A percentile compares a stretch with the other conserved stretches of the same genome.
Conservation (phyloP, 257 asterid genomes). For the Haberlea rhodopensis region DNA sequence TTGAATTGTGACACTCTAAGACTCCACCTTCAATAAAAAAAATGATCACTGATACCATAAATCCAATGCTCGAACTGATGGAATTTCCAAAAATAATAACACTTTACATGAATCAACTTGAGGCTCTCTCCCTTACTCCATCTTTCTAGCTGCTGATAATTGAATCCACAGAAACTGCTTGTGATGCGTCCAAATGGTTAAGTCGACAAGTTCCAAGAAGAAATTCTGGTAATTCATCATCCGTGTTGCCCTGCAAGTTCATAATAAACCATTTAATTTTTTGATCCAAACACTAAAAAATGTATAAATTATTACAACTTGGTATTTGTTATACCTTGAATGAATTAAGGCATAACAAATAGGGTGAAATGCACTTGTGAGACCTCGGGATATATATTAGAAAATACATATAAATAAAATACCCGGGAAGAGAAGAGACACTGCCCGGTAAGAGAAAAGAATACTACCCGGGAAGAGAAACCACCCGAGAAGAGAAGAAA, state of each 20-base stretch:
- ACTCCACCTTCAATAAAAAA: too few relatives aligned
- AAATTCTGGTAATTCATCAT: conserved; percentile 79
- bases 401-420: too few relatives aligned
- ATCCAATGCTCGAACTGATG: conserved; percentile 10
- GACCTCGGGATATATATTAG: too few relatives aligned
- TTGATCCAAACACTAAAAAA: not conserved
- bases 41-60: not conserved
- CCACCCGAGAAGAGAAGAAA: too few relatives aligned
- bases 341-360: too few relatives aligned
- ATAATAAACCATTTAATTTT: not conserved
- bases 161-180: conserved; percentile 45
- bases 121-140: conserved; percentile 12
- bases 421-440: too few relatives aligned
- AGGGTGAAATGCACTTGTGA: too few relatives aligned
- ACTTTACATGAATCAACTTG: conserved; percentile 23
- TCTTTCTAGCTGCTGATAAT: conserved; percentile 27
- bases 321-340: too few relatives aligned
- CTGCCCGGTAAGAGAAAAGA: too few relatives aligned
- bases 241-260: conserved; percentile 60
- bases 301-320: not conserved
- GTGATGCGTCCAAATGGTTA: conserved; percentile 69
- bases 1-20: too few relatives aligned
- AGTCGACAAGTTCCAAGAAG: conserved; percentile 86
- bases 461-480: too few relatives aligned
- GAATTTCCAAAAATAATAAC: conserved; percentile 1